These are phyloP conservation scores for Xerocomus minutiporus DNA, from an alignment of 1,284 basidiomycete species.

Conservation along the genomic window DNA sequence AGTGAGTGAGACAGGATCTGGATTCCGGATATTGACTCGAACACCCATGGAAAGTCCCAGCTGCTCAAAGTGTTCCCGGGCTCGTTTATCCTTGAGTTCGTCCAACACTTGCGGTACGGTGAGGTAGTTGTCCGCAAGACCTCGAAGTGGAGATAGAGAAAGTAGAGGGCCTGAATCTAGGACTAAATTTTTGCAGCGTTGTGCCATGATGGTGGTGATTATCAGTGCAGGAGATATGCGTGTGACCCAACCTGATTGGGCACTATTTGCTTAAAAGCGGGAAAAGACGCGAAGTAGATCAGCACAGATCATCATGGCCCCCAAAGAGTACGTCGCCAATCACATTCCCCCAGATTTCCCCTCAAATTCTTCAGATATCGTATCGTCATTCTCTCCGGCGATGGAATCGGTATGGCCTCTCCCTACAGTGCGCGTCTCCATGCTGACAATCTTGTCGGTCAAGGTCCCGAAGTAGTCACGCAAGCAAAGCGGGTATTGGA, in stretches of 20 bases:
- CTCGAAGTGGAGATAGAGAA: constrained; percentile 79
- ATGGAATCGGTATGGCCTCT: constrained; percentile 81
- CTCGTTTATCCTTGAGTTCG: constrained; percentile 84
- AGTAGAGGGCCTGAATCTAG: constrained; percentile 91
- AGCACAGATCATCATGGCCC: constrained; percentile 34
- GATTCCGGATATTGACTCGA: constrained; percentile 68
- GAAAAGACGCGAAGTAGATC: not conserved
- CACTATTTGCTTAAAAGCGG: not conserved
- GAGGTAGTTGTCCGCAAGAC: constrained; percentile 76
- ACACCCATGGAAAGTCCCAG: constrained; percentile 73
- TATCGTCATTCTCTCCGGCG: constrained; percentile 87
- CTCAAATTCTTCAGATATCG: constrained; percentile 57
- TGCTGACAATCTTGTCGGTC: constrained; percentile 11
- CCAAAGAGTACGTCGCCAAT: constrained; percentile 36
- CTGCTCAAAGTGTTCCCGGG: constrained; percentile 79
- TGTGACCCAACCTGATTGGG: constrained; percentile 11
- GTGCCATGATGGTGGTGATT: constrained; percentile 20
- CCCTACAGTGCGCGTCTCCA: not conserved
- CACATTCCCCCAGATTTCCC: constrained; percentile 1
- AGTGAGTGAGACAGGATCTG: constrained; percentile 68
- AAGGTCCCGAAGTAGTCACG: constrained; percentile 91
- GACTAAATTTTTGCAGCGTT: constrained; percentile 73
- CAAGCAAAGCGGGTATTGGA: constrained; percentile 88
- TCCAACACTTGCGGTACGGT: constrained; percentile 87
- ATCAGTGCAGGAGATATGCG: not conserved